Evolutionary conservation across 2,329 filamentous ascomycete genomes (phyloP), one percentile per base, ranked within the genome.

Genomic region (Calcarisporium arbuscula): DNA sequence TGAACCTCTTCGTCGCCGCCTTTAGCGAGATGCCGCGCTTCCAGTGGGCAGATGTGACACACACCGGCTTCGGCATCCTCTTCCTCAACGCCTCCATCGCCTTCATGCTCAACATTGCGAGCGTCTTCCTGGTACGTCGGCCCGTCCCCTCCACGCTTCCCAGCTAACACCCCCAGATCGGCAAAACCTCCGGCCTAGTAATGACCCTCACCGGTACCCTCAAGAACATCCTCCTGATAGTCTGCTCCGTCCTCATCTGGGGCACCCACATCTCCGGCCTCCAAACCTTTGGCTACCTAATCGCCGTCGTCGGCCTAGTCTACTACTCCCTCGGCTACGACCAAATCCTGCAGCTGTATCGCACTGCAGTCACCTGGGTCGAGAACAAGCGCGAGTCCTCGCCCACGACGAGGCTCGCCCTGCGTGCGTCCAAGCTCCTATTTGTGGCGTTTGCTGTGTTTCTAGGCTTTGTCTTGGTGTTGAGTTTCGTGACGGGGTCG

Each of bases 201-300:
- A 82, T 94, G 64, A 88, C 85, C 21, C 76, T 94, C 17, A 88
- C 81, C 39, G 85, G 87, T 57, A 86, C 94, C 45, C 75, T 92
- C 52, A 94, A 94, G 64, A 85, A 88, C 59, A 89, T 94, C 41
- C 76, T 94, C 39, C 78, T 94, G 36, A 85, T 94, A 44, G 67
- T 74, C 41, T 72, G 78, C 39, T 87, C 83, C 34, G 82, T 92
- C 61, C 58, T 85, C 52, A 80, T 90, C 56, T 92, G 85, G 80
- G 68, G 73, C 47, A 86, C 85, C 37, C 72, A 76, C 20, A 81
- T 92, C 52, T 72, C 79, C 15, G 54, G 63, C 17, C 69, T 87
- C 36, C 86, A 94, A 62, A 76, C 78, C 50, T 69, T 89, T 54
- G 86, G 86, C 47, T 94, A 94, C 68, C 66, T 69, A 48, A 73